A percentile compares a stretch with the other conserved stretches of the same genome.
Conservation (phyloP, 73 alveolate species). For the Paramecium pentaurelia region DNA sequence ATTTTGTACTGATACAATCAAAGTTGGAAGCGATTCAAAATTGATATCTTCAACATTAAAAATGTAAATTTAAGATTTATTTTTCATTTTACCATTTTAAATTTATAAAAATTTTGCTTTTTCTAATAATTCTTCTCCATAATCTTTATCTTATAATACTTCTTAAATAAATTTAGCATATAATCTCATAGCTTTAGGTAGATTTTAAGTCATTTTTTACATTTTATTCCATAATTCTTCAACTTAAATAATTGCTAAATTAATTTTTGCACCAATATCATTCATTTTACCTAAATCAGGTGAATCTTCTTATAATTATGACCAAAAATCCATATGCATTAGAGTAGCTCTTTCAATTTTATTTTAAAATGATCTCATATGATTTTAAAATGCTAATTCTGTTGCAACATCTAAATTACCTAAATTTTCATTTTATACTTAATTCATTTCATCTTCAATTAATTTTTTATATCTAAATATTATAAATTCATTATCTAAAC, state of each 20-base stretch:
- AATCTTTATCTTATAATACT: slow-evolving; percentile 47
- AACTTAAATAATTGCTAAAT: slow-evolving; percentile 15
- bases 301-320: slow-evolving; percentile 41
- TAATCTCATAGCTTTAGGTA: slow-evolving; percentile 57
- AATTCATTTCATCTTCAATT: slow-evolving; percentile 38
- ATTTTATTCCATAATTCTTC: slow-evolving; percentile 55
- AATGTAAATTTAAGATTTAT: background rate
- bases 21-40: slow-evolving; percentile 38
- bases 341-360: slow-evolving; percentile 47
- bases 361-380: slow-evolving; percentile 49
- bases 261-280: slow-evolving; percentile 48
- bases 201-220: slow-evolving; percentile 10
- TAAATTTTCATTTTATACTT: slow-evolving; percentile 13
- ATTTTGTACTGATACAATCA: background rate
- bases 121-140: slow-evolving; percentile 17
- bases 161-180: slow-evolving; percentile 51
- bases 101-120: background rate
- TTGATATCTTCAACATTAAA: background rate
- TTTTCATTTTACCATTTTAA: slow-evolving; percentile 27
- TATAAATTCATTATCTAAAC: background rate
- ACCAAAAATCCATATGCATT: slow-evolving; percentile 62
- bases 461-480: background rate
- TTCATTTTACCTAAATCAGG: slow-evolving; percentile 62
- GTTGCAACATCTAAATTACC: slow-evolving; percentile 39
- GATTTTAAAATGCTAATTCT: slow-evolving; percentile 43